Evolutionary conservation across 768 basidiomycete genomes (phyloP), one percentile per base, ranked within the genome.

Genomic region (Pleurotus djamor): DNA sequence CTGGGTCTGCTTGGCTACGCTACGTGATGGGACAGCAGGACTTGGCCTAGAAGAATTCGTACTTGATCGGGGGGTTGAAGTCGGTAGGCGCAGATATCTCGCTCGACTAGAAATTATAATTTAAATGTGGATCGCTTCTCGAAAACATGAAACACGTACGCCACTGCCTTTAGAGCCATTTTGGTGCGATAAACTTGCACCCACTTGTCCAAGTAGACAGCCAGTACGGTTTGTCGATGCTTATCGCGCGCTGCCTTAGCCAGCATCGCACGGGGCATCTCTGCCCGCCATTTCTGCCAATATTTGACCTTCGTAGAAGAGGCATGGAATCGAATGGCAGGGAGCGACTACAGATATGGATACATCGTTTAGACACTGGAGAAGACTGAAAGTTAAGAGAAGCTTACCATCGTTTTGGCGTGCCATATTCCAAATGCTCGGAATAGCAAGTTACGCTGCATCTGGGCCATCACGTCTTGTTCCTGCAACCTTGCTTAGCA

Each of bases 321-420:
- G 1, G 88, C 84, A 70, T 87, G 80, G 69, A 94, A 91, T 33
- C 84, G 84, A 59, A 95, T 84, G 7, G 92, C 93, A 21, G 92
- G 91, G 8, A 92, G 74, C 13, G 88, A 85, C 90, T 94, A 62
- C 2, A 28, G 21, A 28, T 3, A 3, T 12, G 1, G 38, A 9
- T n/a, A 41, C 36, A 55, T 16, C 37, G 62, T 41, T 33, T 3
- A 45, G 48, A 36, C 51, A 58, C 35, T 63, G 44, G 16, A 55
- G 51, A 48, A 14, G 38, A 3, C 48, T 10, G 12, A n/a, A 28
- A 36, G 32, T 8, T 44, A 43, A 43, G 13, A 44, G 51, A 52
- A 70, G n/a, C 74, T 65, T 67, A 91, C 92, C 68, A 80, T 83
- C 35, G 92, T 91, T 69, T 82, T 89, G 10, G 85, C 81, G 66